Percentiles rank a stretch among this genome's conserved stretches.
phyloP scores from a whole-genome alignment of 1,284 basidiomycete species.

The Fistulina hepatica region DNA sequence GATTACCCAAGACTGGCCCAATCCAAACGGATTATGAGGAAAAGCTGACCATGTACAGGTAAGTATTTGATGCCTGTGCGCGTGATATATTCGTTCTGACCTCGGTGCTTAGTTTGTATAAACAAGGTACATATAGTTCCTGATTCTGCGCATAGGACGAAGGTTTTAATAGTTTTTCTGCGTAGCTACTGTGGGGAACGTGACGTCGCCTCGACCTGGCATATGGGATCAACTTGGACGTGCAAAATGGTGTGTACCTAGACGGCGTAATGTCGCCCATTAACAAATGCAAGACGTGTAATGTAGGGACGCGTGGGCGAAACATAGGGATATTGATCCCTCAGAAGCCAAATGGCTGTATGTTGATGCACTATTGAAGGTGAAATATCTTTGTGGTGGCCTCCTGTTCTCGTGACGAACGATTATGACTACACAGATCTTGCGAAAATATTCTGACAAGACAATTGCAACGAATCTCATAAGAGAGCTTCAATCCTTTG shows the following conservation, averaged over 20 bases:
- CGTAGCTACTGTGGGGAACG: slow-evolving; percentile 82
- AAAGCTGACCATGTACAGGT: slow-evolving; percentile 92
- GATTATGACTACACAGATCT: slow-evolving; percentile 39
- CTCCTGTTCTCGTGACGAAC: not conserved
- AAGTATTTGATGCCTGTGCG: slow-evolving; percentile 14
- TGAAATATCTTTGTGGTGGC: slow-evolving; percentile 17
- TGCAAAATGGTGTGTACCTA: slow-evolving; percentile 73
- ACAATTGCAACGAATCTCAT: slow-evolving; percentile 69
- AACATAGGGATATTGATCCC: slow-evolving; percentile 71
- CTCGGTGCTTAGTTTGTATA: slow-evolving; percentile 58
- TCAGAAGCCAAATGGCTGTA: slow-evolving; percentile 85
- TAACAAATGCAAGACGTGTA: slow-evolving; percentile 11
- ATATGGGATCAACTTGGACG: slow-evolving; percentile 89
- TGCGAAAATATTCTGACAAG: slow-evolving; percentile 76
- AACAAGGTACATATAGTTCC: slow-evolving; percentile 61
- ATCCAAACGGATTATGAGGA: slow-evolving; percentile 97
- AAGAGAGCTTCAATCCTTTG: slow-evolving; percentile 75
- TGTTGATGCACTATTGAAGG: slow-evolving; percentile 81
- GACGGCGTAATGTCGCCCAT: slow-evolving; percentile 1
- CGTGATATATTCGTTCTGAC: slow-evolving; percentile 1
- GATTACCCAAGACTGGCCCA: slow-evolving; percentile 89
- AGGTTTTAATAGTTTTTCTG: slow-evolving; percentile 4
- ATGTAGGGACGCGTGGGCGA: slow-evolving; percentile 88
- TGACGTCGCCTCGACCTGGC: slow-evolving; percentile 68
- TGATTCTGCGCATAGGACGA: slow-evolving; percentile 7